These are phyloP conservation scores for Lipomyces lipofer DNA, from an alignment of 805 yeast species.

Conservation along the genomic window DNA sequence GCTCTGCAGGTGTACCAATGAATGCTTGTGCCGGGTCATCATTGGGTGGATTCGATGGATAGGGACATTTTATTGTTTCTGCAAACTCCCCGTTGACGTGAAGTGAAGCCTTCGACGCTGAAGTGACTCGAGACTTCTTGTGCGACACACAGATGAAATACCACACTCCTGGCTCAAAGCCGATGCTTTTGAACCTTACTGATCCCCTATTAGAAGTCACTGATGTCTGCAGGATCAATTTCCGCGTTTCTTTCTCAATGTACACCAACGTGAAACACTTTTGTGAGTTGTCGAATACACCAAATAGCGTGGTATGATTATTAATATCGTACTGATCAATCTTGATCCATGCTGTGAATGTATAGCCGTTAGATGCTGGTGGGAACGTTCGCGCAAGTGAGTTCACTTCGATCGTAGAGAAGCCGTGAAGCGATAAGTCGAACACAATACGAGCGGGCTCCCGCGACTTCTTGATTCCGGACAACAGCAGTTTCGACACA, in stretches of 20 bases:
- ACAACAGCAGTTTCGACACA: conserved; percentile 12
- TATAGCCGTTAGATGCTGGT: conserved; percentile 26
- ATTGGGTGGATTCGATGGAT: conserved; percentile 31
- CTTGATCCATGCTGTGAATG: conserved; percentile 31
- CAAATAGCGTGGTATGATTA: conserved; percentile 29
- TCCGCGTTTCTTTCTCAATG: conserved; percentile 30
- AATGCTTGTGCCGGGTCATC: conserved; percentile 28
- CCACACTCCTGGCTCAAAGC: conserved; percentile 31
- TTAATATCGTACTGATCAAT: conserved; percentile 26
- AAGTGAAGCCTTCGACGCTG: conserved; percentile 32
- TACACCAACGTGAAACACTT: conserved; percentile 29
- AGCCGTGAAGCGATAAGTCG: conserved; percentile 26
- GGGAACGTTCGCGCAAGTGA: conserved; percentile 27
- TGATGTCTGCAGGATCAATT: conserved; percentile 28
- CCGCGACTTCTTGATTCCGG: conserved; percentile 19
- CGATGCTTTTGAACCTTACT: conserved; percentile 26
- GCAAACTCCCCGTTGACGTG: conserved; percentile 32
- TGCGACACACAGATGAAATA: conserved; percentile 32
- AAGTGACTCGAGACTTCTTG: conserved; percentile 29
- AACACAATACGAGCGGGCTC: conserved; percentile 28
- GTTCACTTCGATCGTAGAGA: conserved; percentile 23
- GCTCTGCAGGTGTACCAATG: conserved; percentile 30
- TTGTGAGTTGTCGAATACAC: conserved; percentile 30
- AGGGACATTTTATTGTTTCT: conserved; percentile 33
- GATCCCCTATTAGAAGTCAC: conserved; percentile 27